Evolutionary conservation across 345 rosid species (phyloP).

Genomic region (Boechera retrofracta): DNA sequence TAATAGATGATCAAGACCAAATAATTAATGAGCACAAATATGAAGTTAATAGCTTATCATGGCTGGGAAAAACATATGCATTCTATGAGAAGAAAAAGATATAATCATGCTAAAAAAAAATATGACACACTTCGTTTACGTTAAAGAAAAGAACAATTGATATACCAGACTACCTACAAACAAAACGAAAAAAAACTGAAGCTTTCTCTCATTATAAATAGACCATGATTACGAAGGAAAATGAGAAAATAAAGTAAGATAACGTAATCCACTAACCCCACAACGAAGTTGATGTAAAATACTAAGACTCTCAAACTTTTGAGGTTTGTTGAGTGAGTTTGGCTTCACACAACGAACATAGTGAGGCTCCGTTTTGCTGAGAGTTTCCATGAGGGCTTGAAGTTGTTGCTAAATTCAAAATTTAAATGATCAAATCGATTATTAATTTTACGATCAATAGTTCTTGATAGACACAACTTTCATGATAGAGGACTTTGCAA

Average conservation of each 20-base stretch:
- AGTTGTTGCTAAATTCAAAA: constrained; percentile 85
- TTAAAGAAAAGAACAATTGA: constrained; percentile 18
- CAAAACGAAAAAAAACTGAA: neutral
- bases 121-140: constrained; percentile 1
- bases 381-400: constrained; percentile 98
- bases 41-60: constrained; percentile 28
- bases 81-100: constrained; percentile 16
- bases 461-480: constrained; percentile 25
- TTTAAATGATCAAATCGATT: constrained; percentile 23
- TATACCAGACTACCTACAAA: constrained; percentile 26
- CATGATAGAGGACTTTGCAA: constrained; percentile 15
- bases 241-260: constrained; percentile 27
- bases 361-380: constrained; percentile 91
- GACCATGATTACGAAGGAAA: constrained; percentile 23
- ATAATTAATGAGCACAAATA: neutral
- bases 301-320: constrained; percentile 85
- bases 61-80: constrained; percentile 25
- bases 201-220: constrained; percentile 1
- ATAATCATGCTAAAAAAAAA: constrained; percentile 8
- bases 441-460: neutral
- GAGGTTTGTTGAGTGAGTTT: constrained; percentile 84
- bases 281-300: constrained; percentile 92
- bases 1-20: constrained; percentile 7
- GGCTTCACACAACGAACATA: constrained; percentile 99
- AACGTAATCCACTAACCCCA: constrained; percentile 70